These are phyloP conservation scores for Claviceps sp. DNA, from an alignment of 2,329 filamentous ascomycete genomes.

Conservation along the genomic window DNA sequence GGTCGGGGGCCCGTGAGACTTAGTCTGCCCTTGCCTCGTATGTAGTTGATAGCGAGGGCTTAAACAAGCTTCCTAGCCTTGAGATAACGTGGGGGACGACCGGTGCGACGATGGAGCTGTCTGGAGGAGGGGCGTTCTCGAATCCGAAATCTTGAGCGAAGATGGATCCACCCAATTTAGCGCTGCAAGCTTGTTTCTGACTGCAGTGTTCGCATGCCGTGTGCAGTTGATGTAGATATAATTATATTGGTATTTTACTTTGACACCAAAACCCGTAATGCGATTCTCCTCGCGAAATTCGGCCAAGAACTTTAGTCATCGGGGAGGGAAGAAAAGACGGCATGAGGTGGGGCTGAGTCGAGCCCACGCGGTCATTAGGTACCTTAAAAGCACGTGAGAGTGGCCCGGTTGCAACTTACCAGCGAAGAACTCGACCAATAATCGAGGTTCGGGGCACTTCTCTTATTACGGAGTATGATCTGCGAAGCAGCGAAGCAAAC, in stretches of 20 bases:
- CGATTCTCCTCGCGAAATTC: background rate
- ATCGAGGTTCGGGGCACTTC: background rate
- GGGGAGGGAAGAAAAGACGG: background rate
- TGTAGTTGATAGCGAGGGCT: background rate
- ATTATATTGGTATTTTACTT: background rate
- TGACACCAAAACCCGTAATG: background rate
- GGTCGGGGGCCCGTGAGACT: background rate
- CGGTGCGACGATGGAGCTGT: background rate
- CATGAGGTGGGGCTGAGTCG: conserved; percentile 1
- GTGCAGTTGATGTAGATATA: background rate
- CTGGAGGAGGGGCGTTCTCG: background rate
- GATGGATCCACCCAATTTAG: background rate
- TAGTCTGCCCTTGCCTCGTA: background rate
- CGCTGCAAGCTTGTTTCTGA: background rate
- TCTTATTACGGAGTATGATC: background rate
- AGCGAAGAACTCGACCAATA: background rate
- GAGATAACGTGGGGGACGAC: background rate
- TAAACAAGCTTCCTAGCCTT: background rate
- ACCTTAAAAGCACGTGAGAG: background rate
- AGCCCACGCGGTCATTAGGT: background rate
- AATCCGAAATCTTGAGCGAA: background rate
- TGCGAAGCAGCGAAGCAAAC: no score
- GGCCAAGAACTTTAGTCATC: background rate
- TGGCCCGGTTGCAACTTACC: background rate
- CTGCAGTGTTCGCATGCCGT: background rate